Evolutionary conservation across 345 rosid genomes (phyloP).

Genomic region (Sisymbrium altissimum): DNA sequence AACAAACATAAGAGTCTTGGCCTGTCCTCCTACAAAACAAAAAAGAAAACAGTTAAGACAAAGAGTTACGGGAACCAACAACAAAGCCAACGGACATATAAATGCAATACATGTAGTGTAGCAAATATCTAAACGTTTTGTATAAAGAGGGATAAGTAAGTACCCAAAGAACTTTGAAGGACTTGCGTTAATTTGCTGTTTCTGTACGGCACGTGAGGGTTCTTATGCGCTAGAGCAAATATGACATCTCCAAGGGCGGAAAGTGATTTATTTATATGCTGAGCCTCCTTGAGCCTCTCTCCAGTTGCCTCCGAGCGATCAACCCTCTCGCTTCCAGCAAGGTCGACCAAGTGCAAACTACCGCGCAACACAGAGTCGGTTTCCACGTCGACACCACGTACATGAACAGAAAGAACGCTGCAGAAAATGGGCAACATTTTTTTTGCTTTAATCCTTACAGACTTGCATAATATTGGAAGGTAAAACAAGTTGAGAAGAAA

Average conservation of each 20-base stretch:
- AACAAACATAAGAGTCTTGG: conserved; percentile 96
- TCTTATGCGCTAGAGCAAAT: conserved; percentile 86
- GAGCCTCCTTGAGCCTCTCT: conserved; percentile 95
- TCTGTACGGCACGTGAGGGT: conserved; percentile 82
- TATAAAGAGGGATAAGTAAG: background rate
- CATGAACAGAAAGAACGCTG: conserved; percentile 96
- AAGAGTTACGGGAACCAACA: conserved; percentile 5
- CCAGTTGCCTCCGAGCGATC: conserved; percentile 97
- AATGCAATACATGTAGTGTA: background rate
- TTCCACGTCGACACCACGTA: conserved; percentile 67
- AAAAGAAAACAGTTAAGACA: background rate
- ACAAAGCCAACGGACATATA: background rate
- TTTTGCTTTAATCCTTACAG: background rate
- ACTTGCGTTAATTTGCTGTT: conserved; percentile 99
- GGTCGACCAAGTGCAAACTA: conserved; percentile 86
- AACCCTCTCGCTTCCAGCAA: conserved; percentile 98
- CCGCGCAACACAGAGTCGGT: conserved; percentile 74
- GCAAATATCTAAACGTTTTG: background rate
- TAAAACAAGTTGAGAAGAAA: background rate
- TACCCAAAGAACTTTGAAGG: conserved; percentile 96
- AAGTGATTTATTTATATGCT: conserved; percentile 88
- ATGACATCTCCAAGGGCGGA: conserved; percentile 97
- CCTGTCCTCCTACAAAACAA: conserved; percentile 76
- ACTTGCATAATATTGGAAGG: background rate
- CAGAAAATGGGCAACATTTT: conserved; percentile 26